Evolutionary conservation across 2,329 filamentous ascomycete species (phyloP).

Genomic region (Aureobasidium sp.): DNA sequence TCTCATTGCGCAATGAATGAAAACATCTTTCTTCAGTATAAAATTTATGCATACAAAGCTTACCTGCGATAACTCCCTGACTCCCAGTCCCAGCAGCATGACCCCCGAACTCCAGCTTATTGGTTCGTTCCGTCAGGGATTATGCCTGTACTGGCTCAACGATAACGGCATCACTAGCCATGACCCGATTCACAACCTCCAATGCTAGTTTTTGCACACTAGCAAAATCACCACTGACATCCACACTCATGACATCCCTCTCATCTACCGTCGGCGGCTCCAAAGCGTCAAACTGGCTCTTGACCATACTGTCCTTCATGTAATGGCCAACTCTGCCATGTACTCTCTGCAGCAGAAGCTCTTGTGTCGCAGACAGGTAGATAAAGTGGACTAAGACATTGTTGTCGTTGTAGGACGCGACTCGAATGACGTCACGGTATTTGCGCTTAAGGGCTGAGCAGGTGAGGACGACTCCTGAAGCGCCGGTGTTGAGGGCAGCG

Average conservation of each 20-base stretch:
- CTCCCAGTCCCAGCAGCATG: background rate
- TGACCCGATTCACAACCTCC: conserved; percentile 29
- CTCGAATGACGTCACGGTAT: conserved; percentile 66
- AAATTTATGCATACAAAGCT: background rate
- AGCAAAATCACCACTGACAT: conserved; percentile 33
- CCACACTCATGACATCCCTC: conserved; percentile 38
- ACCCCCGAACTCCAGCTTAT: background rate
- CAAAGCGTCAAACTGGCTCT: conserved; percentile 81
- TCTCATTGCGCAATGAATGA: too few species aligned
- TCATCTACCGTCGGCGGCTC: conserved; percentile 64
- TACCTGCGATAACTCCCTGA: background rate
- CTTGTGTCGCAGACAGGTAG: conserved; percentile 73
- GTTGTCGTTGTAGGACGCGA: conserved; percentile 39
- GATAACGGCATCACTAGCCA: conserved; percentile 17
- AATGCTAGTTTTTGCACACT: conserved; percentile 34
- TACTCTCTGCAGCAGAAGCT: conserved; percentile 68
- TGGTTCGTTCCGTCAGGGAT: background rate
- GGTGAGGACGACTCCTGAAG: conserved; percentile 72
- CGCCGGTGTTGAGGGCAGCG: conserved; percentile 21
- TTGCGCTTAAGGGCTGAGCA: conserved; percentile 96
- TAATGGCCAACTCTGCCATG: conserved; percentile 72
- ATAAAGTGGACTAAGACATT: conserved; percentile 68
- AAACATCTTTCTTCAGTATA: too few species aligned
- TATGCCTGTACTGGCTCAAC: background rate
- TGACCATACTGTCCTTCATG: conserved; percentile 94